Conservation (phyloP, 768 basidiomycete species). For the Stropharia rugosoannulata region DNA sequence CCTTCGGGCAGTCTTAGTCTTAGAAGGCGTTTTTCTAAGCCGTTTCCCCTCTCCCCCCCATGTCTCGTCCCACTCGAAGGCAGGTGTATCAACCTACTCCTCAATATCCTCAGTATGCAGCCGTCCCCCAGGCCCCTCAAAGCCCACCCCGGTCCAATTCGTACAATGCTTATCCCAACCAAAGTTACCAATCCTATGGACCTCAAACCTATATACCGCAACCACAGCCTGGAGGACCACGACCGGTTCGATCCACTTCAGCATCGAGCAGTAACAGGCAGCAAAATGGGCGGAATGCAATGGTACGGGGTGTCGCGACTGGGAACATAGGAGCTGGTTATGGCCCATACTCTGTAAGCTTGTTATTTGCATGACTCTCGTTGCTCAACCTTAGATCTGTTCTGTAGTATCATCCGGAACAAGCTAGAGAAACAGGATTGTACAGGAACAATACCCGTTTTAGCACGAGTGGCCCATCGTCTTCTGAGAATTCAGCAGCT, state of each 20-base stretch:
- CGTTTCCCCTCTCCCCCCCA: conserved; percentile 19
- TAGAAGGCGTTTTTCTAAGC: neutral
- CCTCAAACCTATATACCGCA: conserved; percentile 11
- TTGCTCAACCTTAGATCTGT: conserved; percentile 1
- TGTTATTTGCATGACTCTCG: neutral
- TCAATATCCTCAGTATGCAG: conserved; percentile 66
- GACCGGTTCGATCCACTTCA: conserved; percentile 24
- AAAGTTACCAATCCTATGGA: conserved; percentile 3
- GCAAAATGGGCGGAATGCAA: conserved; percentile 47
- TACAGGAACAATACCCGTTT: conserved; percentile 51
- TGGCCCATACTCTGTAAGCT: conserved; percentile 80
- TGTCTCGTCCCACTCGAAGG: conserved; percentile 39
- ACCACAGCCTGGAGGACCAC: conserved; percentile 22
- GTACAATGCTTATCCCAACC: neutral
- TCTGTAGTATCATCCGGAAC: conserved; percentile 57
- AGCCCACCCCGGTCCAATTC: conserved; percentile 31
- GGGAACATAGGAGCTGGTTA: conserved; percentile 78
- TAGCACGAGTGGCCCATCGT: conserved; percentile 43
- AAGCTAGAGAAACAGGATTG: conserved; percentile 39
- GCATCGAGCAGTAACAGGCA: conserved; percentile 14
- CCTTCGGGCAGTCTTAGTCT: neutral
- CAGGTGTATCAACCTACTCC: conserved; percentile 46
- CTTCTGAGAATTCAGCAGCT: conserved; percentile 31
- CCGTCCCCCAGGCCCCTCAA: conserved; percentile 58
- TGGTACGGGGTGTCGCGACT: conserved; percentile 74